phyloP scores from a whole-genome alignment of 2,329 filamentous ascomycete species.

The Penicillium frequentans region DNA sequence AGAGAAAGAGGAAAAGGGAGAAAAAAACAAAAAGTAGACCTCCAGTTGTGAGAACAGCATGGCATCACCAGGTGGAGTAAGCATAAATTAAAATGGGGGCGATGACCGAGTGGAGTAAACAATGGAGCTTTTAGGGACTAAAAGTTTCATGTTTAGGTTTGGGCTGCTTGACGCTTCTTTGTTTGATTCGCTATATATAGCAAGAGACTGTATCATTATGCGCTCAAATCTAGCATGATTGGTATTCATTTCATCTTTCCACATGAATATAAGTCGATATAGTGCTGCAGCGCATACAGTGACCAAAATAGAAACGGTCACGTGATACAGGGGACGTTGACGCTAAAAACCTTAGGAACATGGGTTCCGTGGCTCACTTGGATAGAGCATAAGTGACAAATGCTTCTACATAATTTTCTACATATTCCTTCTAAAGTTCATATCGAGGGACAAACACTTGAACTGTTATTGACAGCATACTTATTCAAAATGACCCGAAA shows the following conservation, averaged over 20 bases:
- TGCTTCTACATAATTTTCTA: not conserved
- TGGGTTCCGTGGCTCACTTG: not conserved
- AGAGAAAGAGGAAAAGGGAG: not conserved
- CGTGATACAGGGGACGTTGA: not conserved
- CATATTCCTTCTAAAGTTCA: not conserved
- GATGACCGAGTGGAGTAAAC: slow-evolving; percentile 20
- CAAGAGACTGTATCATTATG: not conserved
- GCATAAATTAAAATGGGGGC: slow-evolving; percentile 23
- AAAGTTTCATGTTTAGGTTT: slow-evolving; percentile 1
- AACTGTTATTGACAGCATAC: not conserved
- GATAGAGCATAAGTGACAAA: too few species aligned
- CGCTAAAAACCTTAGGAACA: not conserved
- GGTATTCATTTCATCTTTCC: not conserved
- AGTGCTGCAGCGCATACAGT: not conserved
- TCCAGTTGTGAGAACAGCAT: not conserved
- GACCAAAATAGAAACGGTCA: not conserved
- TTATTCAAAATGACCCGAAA: not conserved
- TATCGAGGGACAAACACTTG: not conserved
- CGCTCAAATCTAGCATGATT: not conserved
- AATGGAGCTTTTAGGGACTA: slow-evolving; percentile 9
- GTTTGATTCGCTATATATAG: slow-evolving; percentile 2
- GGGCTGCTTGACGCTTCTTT: slow-evolving; percentile 8
- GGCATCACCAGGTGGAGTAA: slow-evolving; percentile 3
- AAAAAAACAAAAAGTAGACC: not conserved
- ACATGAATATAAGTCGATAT: not conserved